These are phyloP conservation scores for Albugo laibachii DNA, from an alignment of 352 stramenopile species.

Conservation along the genomic window DNA sequence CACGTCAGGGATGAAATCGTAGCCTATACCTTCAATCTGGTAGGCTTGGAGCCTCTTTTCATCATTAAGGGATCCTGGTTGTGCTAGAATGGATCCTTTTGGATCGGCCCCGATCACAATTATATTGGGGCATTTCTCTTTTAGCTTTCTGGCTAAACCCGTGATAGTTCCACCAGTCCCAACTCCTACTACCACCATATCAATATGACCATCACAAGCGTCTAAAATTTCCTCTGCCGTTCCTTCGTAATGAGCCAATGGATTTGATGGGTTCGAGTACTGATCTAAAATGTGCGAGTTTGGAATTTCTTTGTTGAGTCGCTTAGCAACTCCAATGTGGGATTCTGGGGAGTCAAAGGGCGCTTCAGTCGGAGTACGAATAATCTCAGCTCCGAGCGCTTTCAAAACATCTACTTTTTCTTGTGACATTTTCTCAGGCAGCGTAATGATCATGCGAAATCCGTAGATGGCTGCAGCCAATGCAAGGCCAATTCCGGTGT, in stretches of 20 bases:
- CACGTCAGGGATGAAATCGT: slow-evolving; percentile 94
- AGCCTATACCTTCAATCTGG: slow-evolving; percentile 92
- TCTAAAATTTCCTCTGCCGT: slow-evolving; percentile 90
- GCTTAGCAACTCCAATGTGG: slow-evolving; percentile 86
- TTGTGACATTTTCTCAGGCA: slow-evolving; percentile 93
- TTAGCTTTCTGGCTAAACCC: slow-evolving; percentile 85
- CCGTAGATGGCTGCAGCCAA: slow-evolving; percentile 92
- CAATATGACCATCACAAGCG: slow-evolving; percentile 84
- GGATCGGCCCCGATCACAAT: slow-evolving; percentile 82
- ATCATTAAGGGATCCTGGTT: slow-evolving; percentile 87
- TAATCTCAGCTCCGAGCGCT: slow-evolving; percentile 89
- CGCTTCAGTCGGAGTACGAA: slow-evolving; percentile 90
- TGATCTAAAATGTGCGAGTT: slow-evolving; percentile 93
- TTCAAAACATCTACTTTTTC: slow-evolving; percentile 94
- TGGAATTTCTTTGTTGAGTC: slow-evolving; percentile 86
- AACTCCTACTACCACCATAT: slow-evolving; percentile 88
- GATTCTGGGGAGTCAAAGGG: slow-evolving; percentile 90
- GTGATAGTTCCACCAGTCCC: slow-evolving; percentile 93
- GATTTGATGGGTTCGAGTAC: slow-evolving; percentile 94
- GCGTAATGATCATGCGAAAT: slow-evolving; percentile 88
- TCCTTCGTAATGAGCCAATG: slow-evolving; percentile 89
- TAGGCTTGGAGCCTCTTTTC: slow-evolving; percentile 79
- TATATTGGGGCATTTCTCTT: slow-evolving; percentile 77
- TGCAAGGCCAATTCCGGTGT: slow-evolving; percentile 94
- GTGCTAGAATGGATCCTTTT: slow-evolving; percentile 85